Conservation (phyloP, 495 filamentous ascomycete species). For the Neurospora sp. region DNA sequence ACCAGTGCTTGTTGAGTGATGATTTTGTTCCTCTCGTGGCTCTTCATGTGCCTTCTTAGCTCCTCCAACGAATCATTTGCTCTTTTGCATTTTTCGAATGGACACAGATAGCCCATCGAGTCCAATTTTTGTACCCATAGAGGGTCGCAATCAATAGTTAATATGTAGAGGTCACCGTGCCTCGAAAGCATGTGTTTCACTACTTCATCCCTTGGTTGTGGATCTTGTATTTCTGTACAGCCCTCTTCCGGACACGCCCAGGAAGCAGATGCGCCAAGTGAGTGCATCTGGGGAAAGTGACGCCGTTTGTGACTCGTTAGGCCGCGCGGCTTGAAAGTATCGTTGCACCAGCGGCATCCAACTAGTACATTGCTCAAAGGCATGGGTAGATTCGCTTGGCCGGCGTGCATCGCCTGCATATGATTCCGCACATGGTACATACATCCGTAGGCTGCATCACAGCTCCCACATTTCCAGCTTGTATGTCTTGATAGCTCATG, state of each 20-base stretch:
- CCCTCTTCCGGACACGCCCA: neutral
- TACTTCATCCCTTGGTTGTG: neutral
- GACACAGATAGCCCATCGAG: neutral
- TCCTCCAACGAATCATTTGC: neutral
- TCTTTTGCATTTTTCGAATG: accelerated
- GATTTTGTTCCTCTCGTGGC: neutral
- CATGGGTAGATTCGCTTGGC: no score
- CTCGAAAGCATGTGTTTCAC: neutral
- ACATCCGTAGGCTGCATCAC: neutral
- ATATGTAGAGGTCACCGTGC: neutral
- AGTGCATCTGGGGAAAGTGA: no score
- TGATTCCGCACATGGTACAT: neutral
- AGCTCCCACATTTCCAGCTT: neutral
- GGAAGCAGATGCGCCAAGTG: no score
- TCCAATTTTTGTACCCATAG: neutral
- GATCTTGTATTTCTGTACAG: neutral
- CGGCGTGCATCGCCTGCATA: neutral
- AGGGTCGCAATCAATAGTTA: neutral
- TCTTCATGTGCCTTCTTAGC: neutral
- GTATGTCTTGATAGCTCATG: neutral
- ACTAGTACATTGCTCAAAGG: neutral
- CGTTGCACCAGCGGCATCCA: neutral
- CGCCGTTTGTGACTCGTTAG: no score
- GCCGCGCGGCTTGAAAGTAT: no score
- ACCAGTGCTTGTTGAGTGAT: neutral